Evolutionary conservation across 1,139 yeast genomes (phyloP).

Genomic region (Sugiyamaella japonica): DNA sequence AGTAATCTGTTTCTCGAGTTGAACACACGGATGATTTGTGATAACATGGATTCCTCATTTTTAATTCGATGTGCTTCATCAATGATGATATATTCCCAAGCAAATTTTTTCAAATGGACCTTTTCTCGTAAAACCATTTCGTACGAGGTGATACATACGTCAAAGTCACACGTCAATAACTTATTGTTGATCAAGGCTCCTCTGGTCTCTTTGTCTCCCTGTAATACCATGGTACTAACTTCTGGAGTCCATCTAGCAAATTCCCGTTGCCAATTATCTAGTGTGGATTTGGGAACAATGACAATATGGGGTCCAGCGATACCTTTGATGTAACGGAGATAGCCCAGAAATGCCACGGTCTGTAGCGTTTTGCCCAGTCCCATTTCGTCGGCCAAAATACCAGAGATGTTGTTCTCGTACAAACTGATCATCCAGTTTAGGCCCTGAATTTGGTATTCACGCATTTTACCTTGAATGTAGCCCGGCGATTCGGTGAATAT

Average conservation of each 20-base stretch:
- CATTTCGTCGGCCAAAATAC: slow-evolving; percentile 97
- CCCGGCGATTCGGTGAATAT: slow-evolving; percentile 80
- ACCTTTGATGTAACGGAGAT: slow-evolving; percentile 70
- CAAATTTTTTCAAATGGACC: slow-evolving; percentile 70
- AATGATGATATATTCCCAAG: slow-evolving; percentile 91
- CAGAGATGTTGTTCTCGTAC: slow-evolving; percentile 78
- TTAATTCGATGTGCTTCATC: slow-evolving; percentile 98
- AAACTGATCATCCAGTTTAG: slow-evolving; percentile 88
- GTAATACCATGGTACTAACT: slow-evolving; percentile 80
- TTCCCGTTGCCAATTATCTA: slow-evolving; percentile 95
- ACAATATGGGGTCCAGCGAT: slow-evolving; percentile 91
- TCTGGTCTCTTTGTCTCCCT: slow-evolving; percentile 84
- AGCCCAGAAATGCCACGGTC: slow-evolving; percentile 87
- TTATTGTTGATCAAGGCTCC: slow-evolving; percentile 56
- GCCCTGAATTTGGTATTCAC: slow-evolving; percentile 92
- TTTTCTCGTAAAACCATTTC: slow-evolving; percentile 93
- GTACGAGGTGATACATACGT: slow-evolving; percentile 84
- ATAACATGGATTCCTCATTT: slow-evolving; percentile 85
- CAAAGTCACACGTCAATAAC: slow-evolving; percentile 73
- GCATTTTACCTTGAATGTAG: slow-evolving; percentile 59
- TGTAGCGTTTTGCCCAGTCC: slow-evolving; percentile 96
- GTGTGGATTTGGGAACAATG: slow-evolving; percentile 91
- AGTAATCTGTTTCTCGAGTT: slow-evolving; percentile 80
- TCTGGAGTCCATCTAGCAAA: slow-evolving; percentile 95
- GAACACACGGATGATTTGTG: slow-evolving; percentile 85